These are phyloP conservation scores for Pseudoscleropodium purum DNA, from an alignment of 225 moss, liverwort and hornwort species.

Conservation along the genomic window DNA sequence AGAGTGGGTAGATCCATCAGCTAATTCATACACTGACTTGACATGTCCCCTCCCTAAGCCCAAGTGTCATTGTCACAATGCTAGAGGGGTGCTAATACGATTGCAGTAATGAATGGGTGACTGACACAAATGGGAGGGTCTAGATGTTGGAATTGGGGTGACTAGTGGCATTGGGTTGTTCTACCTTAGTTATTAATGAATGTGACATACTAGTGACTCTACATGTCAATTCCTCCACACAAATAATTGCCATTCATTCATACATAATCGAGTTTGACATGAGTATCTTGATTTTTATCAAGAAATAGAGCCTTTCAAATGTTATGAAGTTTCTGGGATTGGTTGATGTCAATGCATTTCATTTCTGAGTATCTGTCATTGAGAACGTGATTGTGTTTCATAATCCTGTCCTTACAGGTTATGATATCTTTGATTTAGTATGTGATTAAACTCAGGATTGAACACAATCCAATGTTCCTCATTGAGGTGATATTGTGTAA, in stretches of 20 bases:
- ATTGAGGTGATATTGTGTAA: neutral
- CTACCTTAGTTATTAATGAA: no score
- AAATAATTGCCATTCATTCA: neutral
- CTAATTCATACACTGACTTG: rapidly evolving
- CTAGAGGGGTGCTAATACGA: neutral
- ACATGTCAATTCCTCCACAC: no score
- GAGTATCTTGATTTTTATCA: neutral
- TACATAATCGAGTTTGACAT: neutral
- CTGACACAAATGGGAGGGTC: rapidly evolving
- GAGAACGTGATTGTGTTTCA: neutral
- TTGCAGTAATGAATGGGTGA: neutral
- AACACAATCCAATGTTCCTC: neutral
- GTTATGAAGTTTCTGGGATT: neutral
- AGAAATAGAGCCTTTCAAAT: no score
- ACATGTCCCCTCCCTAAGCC: rapidly evolving
- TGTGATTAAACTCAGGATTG: neutral
- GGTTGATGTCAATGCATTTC: neutral
- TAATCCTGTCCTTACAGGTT: neutral
- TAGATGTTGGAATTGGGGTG: neutral
- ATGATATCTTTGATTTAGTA: neutral
- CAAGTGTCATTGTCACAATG: neutral
- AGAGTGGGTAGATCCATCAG: rapidly evolving
- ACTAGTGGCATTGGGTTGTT: rapidly evolving
- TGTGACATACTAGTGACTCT: neutral
- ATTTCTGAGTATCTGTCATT: neutral